Conservation (phyloP, 164 flowering plant species). For the Annona squamosa region DNA sequence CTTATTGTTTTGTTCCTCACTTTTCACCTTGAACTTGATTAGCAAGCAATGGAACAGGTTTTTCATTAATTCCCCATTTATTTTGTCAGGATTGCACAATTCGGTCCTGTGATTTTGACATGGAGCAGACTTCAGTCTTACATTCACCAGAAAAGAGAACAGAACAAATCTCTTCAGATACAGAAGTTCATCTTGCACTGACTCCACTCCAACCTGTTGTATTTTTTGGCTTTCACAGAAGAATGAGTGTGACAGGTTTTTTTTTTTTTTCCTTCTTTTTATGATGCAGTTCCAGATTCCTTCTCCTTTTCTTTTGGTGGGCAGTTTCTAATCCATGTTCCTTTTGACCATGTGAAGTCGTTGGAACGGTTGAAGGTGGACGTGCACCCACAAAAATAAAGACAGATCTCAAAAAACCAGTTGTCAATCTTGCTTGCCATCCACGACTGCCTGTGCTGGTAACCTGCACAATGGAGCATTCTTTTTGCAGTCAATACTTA, state of each 20-base stretch:
- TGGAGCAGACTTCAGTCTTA: conserved; percentile 88
- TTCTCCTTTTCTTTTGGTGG: conserved; percentile 1
- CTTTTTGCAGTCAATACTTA: background rate
- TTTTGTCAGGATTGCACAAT: conserved; percentile 85
- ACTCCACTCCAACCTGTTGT: conserved; percentile 97
- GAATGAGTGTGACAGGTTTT: conserved; percentile 99
- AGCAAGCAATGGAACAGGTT: no score
- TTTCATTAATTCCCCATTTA: background rate
- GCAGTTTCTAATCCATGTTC: conserved; percentile 10
- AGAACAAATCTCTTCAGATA: conserved; percentile 72
- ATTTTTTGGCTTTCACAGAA: conserved; percentile 86
- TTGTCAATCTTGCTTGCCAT: conserved; percentile 97
- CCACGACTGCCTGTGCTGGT: conserved; percentile 97
- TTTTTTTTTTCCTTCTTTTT: conserved; percentile 1
- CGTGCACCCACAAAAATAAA: conserved; percentile 93
- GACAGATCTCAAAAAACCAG: conserved; percentile 92
- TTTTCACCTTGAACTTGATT: no score
- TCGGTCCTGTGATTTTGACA: conserved; percentile 93
- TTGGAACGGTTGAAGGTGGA: conserved; percentile 97
- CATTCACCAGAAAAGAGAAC: conserved; percentile 94
- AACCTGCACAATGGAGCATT: conserved; percentile 7
- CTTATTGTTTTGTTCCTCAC: no score
- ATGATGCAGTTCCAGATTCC: background rate
- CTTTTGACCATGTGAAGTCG: conserved; percentile 51
- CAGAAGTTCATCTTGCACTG: conserved; percentile 97